phyloP scores from a whole-genome alignment of 257 asterid genomes.

The Solanum chilense region DNA sequence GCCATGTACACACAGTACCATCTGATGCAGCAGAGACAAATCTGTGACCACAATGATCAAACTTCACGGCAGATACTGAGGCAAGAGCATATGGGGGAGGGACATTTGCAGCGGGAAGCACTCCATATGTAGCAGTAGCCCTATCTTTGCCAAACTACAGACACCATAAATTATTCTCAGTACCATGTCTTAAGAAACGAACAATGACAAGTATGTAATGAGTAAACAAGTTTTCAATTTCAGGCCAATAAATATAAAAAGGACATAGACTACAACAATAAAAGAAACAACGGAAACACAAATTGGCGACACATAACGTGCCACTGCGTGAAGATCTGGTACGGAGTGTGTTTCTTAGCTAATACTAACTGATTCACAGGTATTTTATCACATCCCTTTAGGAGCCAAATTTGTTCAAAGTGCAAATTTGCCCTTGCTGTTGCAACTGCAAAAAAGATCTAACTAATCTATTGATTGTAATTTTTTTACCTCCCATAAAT shows the following conservation, averaged over 20 bases:
- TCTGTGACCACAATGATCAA: slow-evolving; percentile 89
- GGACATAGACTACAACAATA: not conserved
- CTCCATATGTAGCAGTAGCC: slow-evolving; percentile 95
- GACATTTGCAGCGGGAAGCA: slow-evolving; percentile 93
- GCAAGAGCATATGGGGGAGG: slow-evolving; percentile 91
- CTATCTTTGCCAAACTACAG: slow-evolving; percentile 84
- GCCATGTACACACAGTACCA: slow-evolving; percentile 98
- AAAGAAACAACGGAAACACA: not conserved
- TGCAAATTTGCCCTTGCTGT: not conserved
- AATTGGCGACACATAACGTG: not conserved
- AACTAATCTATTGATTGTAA: not conserved
- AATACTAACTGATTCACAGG: not conserved
- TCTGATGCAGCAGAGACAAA: slow-evolving; percentile 88
- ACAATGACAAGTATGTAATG: not conserved
- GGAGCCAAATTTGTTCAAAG: not conserved
- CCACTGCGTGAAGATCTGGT: not conserved
- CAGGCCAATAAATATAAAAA: not conserved
- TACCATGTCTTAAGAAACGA: not conserved
- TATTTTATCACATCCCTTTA: not conserved
- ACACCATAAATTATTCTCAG: slow-evolving; percentile 12
- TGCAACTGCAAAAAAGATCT: not conserved
- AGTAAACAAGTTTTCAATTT: not conserved
- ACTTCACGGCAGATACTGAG: slow-evolving; percentile 75
- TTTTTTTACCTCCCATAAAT: slow-evolving; percentile 83
- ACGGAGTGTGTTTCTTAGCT: not conserved